Conservation (phyloP, 768 basidiomycete species). For the Suillus spraguei region DNA sequence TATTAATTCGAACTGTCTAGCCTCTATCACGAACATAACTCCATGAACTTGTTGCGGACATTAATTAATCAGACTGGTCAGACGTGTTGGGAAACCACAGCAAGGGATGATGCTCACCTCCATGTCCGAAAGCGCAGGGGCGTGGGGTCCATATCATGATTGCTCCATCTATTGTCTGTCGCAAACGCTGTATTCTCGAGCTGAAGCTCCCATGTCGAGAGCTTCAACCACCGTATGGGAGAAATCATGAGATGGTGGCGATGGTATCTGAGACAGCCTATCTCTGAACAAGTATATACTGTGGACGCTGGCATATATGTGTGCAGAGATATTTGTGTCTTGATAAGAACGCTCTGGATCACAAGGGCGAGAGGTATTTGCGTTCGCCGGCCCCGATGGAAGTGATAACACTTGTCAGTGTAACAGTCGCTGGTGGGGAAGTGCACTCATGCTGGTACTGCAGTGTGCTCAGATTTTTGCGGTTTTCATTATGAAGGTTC, state of each 20-base stretch:
- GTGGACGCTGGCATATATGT: not conserved
- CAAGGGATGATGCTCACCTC: slow-evolving; percentile 35
- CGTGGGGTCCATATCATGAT: slow-evolving; percentile 80
- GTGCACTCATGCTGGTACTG: not conserved
- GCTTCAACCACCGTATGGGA: slow-evolving; percentile 28
- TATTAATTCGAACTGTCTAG: slow-evolving; percentile 30
- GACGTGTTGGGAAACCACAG: not conserved
- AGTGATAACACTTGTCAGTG: not conserved
- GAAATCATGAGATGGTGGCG: not conserved
- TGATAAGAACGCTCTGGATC: not conserved
- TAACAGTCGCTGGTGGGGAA: not conserved
- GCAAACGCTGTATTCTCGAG: slow-evolving; percentile 59
- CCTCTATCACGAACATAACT: slow-evolving; percentile 66
- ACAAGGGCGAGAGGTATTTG: slow-evolving; percentile 3
- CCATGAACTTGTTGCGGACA: slow-evolving; percentile 39
- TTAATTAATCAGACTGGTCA: not conserved
- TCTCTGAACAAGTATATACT: slow-evolving; percentile 3
- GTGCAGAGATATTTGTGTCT: slow-evolving; percentile 8
- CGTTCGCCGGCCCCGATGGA: not conserved
- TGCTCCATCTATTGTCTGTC: slow-evolving; percentile 61
- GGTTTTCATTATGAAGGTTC: not conserved
- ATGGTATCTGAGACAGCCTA: not conserved
- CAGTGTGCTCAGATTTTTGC: not conserved
- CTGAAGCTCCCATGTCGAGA: slow-evolving; percentile 49
- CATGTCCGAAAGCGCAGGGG: slow-evolving; percentile 62